Conservation (phyloP, 1,284 basidiomycete genomes). For the Ganoderma sinense region DNA sequence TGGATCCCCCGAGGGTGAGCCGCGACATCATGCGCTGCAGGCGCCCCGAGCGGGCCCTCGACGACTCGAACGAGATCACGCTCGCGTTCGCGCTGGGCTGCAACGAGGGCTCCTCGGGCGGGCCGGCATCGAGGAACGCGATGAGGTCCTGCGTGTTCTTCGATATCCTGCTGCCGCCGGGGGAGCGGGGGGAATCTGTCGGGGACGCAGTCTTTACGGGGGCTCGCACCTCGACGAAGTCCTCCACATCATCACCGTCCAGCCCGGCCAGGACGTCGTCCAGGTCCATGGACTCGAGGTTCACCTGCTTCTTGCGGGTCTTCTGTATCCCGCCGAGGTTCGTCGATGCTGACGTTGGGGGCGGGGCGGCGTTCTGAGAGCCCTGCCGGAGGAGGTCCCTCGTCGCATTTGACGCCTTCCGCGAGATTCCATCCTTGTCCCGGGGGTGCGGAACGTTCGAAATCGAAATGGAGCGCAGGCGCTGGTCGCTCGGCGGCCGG, state of each 20-base stretch:
- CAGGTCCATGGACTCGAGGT: constrained; percentile 73
- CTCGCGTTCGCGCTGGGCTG: constrained; percentile 41
- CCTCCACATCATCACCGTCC: constrained; percentile 67
- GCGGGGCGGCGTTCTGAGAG: constrained; percentile 25
- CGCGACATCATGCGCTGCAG: constrained; percentile 83
- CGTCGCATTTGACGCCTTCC: constrained; percentile 20
- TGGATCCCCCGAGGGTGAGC: constrained; percentile 62
- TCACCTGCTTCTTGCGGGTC: constrained; percentile 58
- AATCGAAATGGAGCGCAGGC: constrained; percentile 38
- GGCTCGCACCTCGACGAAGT: constrained; percentile 16
- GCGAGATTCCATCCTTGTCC: constrained; percentile 27
- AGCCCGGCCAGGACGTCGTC: constrained; percentile 77
- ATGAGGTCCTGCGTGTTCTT: constrained; percentile 67
- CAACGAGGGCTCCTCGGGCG: constrained; percentile 49
- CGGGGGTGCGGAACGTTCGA: constrained; percentile 34
- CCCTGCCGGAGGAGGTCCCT: constrained; percentile 7
- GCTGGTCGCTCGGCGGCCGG: constrained; percentile 25
- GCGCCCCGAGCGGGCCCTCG: constrained; percentile 55
- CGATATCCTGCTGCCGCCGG: constrained; percentile 49
- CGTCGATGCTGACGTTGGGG: constrained; percentile 20
- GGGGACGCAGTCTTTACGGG: constrained; percentile 14
- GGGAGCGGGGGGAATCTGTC: constrained; percentile 16
- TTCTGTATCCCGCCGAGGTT: constrained; percentile 35
- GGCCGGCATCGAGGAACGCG: constrained; percentile 70
- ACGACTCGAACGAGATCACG: constrained; percentile 45